These are phyloP conservation scores for Xylaria polymorpha DNA, from an alignment of 2,329 filamentous ascomycete genomes.

Conservation along the genomic window DNA sequence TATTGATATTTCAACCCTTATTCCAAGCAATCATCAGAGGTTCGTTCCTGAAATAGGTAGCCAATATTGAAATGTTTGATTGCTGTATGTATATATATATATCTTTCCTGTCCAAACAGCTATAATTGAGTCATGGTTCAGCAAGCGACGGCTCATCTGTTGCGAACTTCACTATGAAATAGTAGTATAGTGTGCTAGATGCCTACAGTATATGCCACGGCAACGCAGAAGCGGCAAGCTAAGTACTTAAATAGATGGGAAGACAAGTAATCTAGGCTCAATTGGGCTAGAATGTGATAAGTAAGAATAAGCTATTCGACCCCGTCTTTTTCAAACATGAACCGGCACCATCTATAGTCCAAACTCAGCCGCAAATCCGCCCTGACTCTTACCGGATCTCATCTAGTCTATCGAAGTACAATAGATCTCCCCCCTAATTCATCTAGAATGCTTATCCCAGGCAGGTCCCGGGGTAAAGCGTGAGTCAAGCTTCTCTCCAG, in stretches of 20 bases:
- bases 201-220: no score
- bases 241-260: no score
- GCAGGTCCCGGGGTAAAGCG: background rate
- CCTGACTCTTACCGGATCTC: constrained; percentile 1
- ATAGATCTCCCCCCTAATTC: background rate
- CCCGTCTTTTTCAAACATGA: background rate
- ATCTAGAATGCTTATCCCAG: background rate
- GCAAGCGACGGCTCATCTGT: no score
- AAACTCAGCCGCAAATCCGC: constrained; percentile 10
- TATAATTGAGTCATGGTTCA: no score
- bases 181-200: no score
- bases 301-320: background rate
- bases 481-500: constrained; percentile 11
- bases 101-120: no score
- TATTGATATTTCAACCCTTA: background rate
- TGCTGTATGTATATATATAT: no score
- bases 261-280: background rate
- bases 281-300: background rate
- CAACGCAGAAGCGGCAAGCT: no score
- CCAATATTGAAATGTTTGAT: no score
- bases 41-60: background rate
- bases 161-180: no score
- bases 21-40: background rate
- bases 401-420: no score
- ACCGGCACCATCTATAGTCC: background rate